Evolutionary conservation across 495 filamentous ascomycete genomes (phyloP), one percentile per base, ranked within the genome.

Genomic region (Lineolata rhizophorae): DNA sequence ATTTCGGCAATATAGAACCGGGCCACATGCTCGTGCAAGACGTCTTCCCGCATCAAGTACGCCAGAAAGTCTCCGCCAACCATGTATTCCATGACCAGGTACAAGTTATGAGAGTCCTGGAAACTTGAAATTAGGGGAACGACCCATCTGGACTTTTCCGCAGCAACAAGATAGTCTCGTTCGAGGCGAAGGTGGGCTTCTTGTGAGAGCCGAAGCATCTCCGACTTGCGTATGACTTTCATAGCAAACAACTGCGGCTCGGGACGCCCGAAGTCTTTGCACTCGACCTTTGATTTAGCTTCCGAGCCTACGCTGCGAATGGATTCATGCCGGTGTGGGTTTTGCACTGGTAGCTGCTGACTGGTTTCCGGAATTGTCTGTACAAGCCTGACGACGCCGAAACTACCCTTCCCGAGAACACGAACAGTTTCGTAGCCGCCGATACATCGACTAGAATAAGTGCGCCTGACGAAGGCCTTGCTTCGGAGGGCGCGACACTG

Each of bases 1-100:
- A 93, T 95, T 56, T 95, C 84, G 8, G 85, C 80, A 27, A 85
- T 56, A 44, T 95, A 95, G 60, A 76, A 92, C 31, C 67, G 66
- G 2, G 82, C 72, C 27, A 76, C 68, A 4, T 62, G 56, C 49
- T 95, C 85, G 32, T 64, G 65, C 5, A 95, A 63, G 2, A 74
- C 65, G 34, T 79, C 73, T 45, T 82, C 75, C 17, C 83, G 72
- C 38, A 92, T 76, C 6, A 95, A 52, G 4, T 91, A 55, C 1
- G 77, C 76, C 2, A 95, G 61, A 40, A 95, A 93, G 46, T 95
- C 85, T 2, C 85, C 85, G 11, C 85, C 85, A 4, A 90, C 72
- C 79, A 91, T 90, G 46, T 91, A 95, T 35, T 95, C 83, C 82
- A 93, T 93, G 35, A 91, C 75, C 8, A 95, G 67, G 45, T 93